These are phyloP conservation scores for Arctium minus DNA, from an alignment of 129 eudicot genomes.

Conservation along the genomic window DNA sequence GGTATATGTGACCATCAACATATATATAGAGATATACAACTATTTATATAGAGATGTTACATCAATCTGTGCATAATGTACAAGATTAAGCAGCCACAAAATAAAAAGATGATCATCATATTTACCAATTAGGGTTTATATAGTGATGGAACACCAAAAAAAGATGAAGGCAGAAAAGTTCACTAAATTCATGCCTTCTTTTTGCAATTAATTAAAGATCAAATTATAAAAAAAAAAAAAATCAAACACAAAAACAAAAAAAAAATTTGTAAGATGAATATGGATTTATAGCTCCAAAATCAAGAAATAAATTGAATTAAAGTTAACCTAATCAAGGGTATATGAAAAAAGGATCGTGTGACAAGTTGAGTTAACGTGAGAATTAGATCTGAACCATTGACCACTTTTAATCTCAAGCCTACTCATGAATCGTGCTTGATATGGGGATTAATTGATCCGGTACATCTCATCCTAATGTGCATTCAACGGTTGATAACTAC, in stretches of 20 bases:
- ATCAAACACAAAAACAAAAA: too few relatives aligned
- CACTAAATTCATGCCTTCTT: conserved; percentile 5
- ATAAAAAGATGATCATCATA: conserved; percentile 27
- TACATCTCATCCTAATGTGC: too few relatives aligned
- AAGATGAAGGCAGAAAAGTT: conserved; percentile 9
- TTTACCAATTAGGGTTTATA: conserved; percentile 29
- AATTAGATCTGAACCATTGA: too few relatives aligned
- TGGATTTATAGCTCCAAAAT: neutral
- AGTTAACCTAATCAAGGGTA: too few relatives aligned
- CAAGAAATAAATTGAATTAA: neutral
- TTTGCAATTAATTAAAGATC: neutral
- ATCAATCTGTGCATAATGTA: conserved; percentile 18
- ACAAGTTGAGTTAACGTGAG: too few relatives aligned
- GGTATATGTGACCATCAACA: conserved; percentile 20
- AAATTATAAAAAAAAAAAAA: neutral
- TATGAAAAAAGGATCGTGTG: too few relatives aligned
- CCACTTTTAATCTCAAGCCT: too few relatives aligned
- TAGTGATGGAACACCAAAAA: conserved; percentile 22
- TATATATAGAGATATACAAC: conserved; percentile 9
- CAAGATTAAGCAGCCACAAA: conserved; percentile 27
- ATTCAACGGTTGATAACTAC: too few relatives aligned
- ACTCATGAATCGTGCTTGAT: too few relatives aligned
- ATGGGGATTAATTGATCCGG: too few relatives aligned
- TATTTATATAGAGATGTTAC: conserved; percentile 22
- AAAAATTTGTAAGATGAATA: neutral